Evolutionary conservation across 129 eudicot species (phyloP).

Genomic region (Escallonia rubra): DNA sequence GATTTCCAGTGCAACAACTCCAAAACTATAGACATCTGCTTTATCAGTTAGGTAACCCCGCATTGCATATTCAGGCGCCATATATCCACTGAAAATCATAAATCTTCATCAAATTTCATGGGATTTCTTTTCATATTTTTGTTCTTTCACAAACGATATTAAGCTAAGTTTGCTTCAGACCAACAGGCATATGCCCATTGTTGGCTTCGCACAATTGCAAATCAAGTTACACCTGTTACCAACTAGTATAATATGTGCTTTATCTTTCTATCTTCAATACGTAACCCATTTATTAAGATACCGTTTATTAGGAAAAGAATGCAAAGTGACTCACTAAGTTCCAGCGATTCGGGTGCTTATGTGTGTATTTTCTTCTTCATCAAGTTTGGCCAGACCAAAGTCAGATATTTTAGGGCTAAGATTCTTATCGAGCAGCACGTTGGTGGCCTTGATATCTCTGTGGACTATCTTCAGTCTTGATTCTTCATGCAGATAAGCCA

Average conservation of each 20-base stretch:
- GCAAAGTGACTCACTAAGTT: slow-evolving; percentile 49
- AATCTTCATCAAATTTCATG: not conserved
- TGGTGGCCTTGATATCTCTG: slow-evolving; percentile 73
- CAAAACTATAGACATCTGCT: slow-evolving; percentile 79
- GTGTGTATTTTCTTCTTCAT: slow-evolving; percentile 70
- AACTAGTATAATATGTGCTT: not conserved
- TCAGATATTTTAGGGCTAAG: slow-evolving; percentile 68
- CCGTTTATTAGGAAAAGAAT: slow-evolving; percentile 1
- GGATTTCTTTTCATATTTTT: not conserved
- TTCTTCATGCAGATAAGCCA: slow-evolving; percentile 73
- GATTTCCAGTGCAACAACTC: slow-evolving; percentile 55
- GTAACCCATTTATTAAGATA: not conserved
- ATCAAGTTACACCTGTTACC: not conserved
- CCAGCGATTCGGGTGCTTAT: slow-evolving; percentile 80
- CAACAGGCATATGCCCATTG: not conserved
- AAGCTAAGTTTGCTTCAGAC: not conserved
- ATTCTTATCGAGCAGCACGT: slow-evolving; percentile 64
- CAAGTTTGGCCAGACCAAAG: slow-evolving; percentile 77
- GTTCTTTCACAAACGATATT: not conserved
- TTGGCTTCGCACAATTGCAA: not conserved
- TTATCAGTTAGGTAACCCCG: slow-evolving; percentile 65
- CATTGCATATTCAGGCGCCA: slow-evolving; percentile 84
- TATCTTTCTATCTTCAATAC: not conserved
- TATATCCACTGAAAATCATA: slow-evolving; percentile 53
- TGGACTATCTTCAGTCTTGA: slow-evolving; percentile 69